Evolutionary conservation across 2,329 filamentous ascomycete genomes (phyloP).

Genomic region (Fusarium sp.): DNA sequence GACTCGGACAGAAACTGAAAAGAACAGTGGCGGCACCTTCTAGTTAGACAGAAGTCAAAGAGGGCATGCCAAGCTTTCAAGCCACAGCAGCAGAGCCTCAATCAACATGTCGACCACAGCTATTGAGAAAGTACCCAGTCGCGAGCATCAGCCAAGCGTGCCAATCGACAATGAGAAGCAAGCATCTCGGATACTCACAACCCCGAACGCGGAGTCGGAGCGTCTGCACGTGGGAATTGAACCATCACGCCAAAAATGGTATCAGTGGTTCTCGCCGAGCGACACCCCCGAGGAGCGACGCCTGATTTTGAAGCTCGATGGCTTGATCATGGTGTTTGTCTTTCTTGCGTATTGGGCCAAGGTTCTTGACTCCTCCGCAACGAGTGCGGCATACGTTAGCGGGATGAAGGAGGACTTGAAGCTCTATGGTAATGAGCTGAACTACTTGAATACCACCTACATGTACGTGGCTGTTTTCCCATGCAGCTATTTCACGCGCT

Average conservation of each 20-base stretch:
- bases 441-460: conserved; percentile 50
- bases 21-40: neutral
- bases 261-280: conserved; percentile 63
- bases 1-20: neutral
- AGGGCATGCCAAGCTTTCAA: neutral
- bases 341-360: conserved; percentile 71
- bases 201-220: too few species aligned
- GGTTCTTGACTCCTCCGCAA: conserved; percentile 58
- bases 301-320: conserved; percentile 70
- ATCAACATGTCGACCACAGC: neutral
- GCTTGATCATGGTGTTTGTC: conserved; percentile 70
- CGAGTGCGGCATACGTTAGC: conserved; percentile 48
- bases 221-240: neutral
- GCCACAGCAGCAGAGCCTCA: neutral
- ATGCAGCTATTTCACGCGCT: neutral
- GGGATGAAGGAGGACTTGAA: conserved; percentile 24
- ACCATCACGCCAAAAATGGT: conserved; percentile 51
- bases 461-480: conserved; percentile 14
- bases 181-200: neutral
- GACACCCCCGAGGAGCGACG: conserved; percentile 57
- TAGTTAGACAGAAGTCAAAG: neutral
- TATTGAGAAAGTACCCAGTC: neutral
- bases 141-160: neutral
- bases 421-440: conserved; percentile 19
- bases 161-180: neutral